These are phyloP conservation scores for Aethionema arabicum DNA, from an alignment of 345 rosid genomes.

Conservation along the genomic window DNA sequence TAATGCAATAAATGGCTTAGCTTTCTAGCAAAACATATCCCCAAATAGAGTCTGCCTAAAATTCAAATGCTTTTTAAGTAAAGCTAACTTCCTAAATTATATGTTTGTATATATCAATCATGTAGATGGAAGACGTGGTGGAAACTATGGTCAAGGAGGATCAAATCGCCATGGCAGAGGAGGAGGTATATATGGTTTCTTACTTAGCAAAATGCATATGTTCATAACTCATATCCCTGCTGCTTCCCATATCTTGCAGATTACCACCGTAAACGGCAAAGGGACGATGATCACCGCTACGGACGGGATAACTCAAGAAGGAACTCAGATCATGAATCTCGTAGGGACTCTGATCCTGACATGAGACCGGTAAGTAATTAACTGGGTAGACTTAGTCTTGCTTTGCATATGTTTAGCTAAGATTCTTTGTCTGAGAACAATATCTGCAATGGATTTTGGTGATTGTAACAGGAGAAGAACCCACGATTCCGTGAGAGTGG, in stretches of 20 bases:
- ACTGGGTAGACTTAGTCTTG: not conserved
- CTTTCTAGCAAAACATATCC: not conserved
- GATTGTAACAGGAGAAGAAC: constrained; percentile 80
- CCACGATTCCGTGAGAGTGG: constrained; percentile 98
- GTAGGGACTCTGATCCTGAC: constrained; percentile 33
- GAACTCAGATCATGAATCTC: constrained; percentile 53
- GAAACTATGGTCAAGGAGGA: constrained; percentile 69
- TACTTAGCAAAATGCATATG: not conserved
- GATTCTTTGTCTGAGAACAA: not conserved
- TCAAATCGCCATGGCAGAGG: constrained; percentile 63
- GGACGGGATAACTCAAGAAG: constrained; percentile 66
- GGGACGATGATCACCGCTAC: constrained; percentile 83
- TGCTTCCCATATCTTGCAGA: constrained; percentile 40
- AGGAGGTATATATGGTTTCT: constrained; percentile 43
- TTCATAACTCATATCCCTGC: not conserved
- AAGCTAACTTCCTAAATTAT: not conserved
- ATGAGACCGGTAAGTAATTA: constrained; percentile 36
- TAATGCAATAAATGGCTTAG: not conserved
- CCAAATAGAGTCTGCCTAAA: not conserved
- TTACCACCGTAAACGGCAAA: constrained; percentile 67
- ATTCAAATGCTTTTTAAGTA: not conserved
- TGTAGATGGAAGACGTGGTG: constrained; percentile 79
- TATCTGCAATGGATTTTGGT: constrained; percentile 11
- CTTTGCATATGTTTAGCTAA: not conserved
- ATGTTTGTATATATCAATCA: constrained; percentile 15